These are phyloP conservation scores for Zygosaccharomyces rouxii DNA, from an alignment of 805 yeast species.

Conservation along the genomic window DNA sequence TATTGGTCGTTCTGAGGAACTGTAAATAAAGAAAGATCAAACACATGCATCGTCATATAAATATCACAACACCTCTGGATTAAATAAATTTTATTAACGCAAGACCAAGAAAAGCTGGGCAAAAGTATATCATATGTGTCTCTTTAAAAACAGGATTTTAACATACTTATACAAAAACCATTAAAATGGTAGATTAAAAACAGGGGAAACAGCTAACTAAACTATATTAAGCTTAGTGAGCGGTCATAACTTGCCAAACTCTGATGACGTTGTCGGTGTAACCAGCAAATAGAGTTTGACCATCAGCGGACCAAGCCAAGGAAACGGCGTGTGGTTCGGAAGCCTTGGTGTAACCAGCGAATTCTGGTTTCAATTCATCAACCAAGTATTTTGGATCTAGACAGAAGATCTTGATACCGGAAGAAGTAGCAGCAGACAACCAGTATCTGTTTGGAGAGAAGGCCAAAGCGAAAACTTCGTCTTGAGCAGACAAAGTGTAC, in stretches of 20 bases:
- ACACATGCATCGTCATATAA: not conserved
- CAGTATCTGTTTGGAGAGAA: conserved; percentile 99
- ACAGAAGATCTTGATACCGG: conserved; percentile 97
- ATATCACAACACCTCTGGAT: too few species aligned
- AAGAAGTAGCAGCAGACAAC: conserved; percentile 98
- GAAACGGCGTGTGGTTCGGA: conserved; percentile 98
- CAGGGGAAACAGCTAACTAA: conserved; percentile 6
- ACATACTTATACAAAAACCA: conserved; percentile 12
- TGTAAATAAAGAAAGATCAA: conserved; percentile 7
- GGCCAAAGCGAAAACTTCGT: conserved; percentile 96
- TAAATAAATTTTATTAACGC: too few species aligned
- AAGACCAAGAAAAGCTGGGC: not conserved
- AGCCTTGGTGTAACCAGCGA: conserved; percentile 79
- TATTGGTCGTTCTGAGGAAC: conserved; percentile 36
- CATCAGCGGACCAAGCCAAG: conserved; percentile 99
- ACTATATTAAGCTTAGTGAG: conserved; percentile 28
- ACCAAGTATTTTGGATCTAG: conserved; percentile 89
- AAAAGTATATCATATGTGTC: conserved; percentile 4
- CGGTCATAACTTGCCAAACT: conserved; percentile 99
- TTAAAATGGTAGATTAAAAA: not conserved
- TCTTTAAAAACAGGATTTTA: conserved; percentile 4
- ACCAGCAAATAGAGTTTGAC: conserved; percentile 99
- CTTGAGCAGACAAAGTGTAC: conserved; percentile 92
- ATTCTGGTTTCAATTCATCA: conserved; percentile 98
- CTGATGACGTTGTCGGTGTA: conserved; percentile 99